Evolutionary conservation across 805 yeast genomes (phyloP).

Genomic region (Nakazawaea sp.): DNA sequence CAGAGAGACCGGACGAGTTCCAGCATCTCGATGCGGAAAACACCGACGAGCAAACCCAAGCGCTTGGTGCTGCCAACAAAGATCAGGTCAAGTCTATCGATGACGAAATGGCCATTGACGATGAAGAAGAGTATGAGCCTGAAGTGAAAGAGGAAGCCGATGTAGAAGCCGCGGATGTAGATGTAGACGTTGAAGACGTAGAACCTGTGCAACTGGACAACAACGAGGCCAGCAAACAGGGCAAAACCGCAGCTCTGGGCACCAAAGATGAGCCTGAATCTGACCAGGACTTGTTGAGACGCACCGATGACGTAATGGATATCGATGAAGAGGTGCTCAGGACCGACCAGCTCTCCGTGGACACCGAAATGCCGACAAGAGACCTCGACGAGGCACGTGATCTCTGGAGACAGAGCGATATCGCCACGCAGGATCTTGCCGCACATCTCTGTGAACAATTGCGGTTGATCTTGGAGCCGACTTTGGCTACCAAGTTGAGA

Average conservation of each 20-base stretch:
- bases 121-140: constrained; percentile 36
- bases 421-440: constrained; percentile 81
- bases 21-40: constrained; percentile 79
- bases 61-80: constrained; percentile 81
- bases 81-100: constrained; percentile 74
- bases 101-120: constrained; percentile 78
- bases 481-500: constrained; percentile 85
- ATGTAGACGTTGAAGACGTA: constrained; percentile 14
- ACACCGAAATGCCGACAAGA: constrained; percentile 35
- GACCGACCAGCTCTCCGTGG: constrained; percentile 14
- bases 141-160: constrained; percentile 23
- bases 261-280: constrained; percentile 35
- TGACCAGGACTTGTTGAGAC: constrained; percentile 20
- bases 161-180: constrained; percentile 16
- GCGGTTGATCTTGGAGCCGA: constrained; percentile 89
- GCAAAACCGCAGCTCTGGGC: constrained; percentile 43
- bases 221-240: constrained; percentile 42
- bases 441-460: constrained; percentile 88
- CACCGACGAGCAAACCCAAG: constrained; percentile 78
- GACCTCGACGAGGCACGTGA: constrained; percentile 60
- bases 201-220: constrained; percentile 16
- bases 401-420: constrained; percentile 78
- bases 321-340: constrained; percentile 19
- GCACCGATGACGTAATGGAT: constrained; percentile 25
- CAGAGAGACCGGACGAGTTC: constrained; percentile 76